Evolutionary conservation across 257 asterid genomes (phyloP), one percentile per base, ranked within the genome.

Genomic region (Capsicum baccatum): DNA sequence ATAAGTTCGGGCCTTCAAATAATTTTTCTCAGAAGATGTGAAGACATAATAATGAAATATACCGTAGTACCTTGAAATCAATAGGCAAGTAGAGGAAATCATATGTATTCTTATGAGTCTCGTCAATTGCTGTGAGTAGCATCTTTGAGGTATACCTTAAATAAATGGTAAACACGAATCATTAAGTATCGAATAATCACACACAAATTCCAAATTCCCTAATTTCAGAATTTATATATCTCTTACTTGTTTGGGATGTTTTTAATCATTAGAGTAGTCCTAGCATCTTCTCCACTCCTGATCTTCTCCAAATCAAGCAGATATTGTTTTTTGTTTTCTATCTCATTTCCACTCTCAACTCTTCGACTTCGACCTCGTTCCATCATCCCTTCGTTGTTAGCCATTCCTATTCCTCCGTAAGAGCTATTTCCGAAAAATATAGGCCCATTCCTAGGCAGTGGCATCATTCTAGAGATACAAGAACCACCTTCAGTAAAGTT

Each of bases 191-290:
- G 73, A 5, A 57, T 56, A 84, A n/a, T 70, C 86, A 55, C 19
- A 55, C 19, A 63, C 44, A 50, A 84, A 42, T 6, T 42, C 39
- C 56, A 64, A 68, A 42, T 11, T 26, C 15, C 62, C 33, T 44
- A 60, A 73, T 57, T 54, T 54, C 67, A 56, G 84, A 66, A 86
- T 35, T 55, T 14, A 79, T 60, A 42, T 2, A 6, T 47, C 47
- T 59, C 97, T 91, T 91, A 96, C 99, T 94, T 96, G 96, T 96
- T 96, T 13, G 99, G 99, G 47, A 96, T 96, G 93, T 96, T 96
- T 81, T 94, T 96, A 57, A 94, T 92, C 98, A 96, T 96, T 90
- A 96, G 89, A 9, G 99, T 96, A 68, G 99, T 96, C 92, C 98
- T 89, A 73, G 71, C 84, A 86, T 96, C 99, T 85, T 92, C 99